phyloP scores from a whole-genome alignment of 768 basidiomycete genomes.

The Kwoniella mangroviensis region DNA sequence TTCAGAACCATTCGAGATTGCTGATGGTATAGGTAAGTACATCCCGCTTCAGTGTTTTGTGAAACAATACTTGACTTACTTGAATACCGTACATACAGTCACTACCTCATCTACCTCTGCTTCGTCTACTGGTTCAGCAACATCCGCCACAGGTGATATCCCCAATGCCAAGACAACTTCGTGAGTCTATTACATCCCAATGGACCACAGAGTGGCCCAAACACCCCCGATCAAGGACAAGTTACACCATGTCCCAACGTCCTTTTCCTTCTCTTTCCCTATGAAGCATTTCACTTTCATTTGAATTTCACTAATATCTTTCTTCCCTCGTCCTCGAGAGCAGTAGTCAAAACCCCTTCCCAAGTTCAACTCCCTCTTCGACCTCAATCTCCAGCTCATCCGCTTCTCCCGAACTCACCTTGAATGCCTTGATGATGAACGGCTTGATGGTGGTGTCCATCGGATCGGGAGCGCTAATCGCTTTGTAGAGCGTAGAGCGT shows the following conservation, averaged over 20 bases:
- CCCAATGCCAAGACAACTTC: slow-evolving; percentile 19
- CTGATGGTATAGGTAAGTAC: slow-evolving; percentile 40
- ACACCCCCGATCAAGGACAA: too few species aligned
- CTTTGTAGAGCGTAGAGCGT: background rate
- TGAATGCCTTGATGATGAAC: background rate
- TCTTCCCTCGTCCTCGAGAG: background rate
- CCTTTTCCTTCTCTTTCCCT: background rate
- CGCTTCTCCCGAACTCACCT: background rate
- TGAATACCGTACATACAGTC: background rate
- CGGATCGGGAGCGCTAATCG: background rate
- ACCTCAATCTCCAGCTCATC: background rate
- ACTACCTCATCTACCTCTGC: slow-evolving; percentile 7
- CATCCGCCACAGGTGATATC: slow-evolving; percentile 11
- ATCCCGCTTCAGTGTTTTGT: background rate
- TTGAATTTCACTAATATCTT: background rate
- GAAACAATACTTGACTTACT: background rate
- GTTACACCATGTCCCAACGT: background rate
- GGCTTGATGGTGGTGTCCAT: background rate
- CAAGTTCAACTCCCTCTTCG: background rate
- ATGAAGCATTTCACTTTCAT: background rate
- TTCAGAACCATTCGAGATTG: slow-evolving; percentile 40
- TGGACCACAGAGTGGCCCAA: too few species aligned
- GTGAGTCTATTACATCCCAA: background rate
- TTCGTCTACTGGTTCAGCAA: background rate
- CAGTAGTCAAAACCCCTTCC: slow-evolving; percentile 7